These are phyloP conservation scores for Gossypium aridum DNA, from an alignment of 441 rosid genomes.

Conservation along the genomic window DNA sequence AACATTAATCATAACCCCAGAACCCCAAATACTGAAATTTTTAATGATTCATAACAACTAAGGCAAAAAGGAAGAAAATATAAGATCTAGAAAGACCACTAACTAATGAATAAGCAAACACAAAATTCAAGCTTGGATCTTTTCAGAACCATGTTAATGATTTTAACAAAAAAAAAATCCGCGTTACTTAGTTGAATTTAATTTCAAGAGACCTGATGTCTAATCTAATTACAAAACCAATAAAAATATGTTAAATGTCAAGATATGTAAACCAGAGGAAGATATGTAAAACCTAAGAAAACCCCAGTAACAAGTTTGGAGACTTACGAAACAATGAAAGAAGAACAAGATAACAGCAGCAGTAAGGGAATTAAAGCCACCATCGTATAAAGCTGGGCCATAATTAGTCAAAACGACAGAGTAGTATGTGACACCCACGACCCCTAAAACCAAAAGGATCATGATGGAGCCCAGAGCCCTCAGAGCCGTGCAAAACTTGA, in stretches of 20 bases:
- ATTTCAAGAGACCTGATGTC: neutral
- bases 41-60: neutral
- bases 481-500: slow-evolving; percentile 87
- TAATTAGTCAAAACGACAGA: slow-evolving; percentile 81
- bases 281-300: neutral
- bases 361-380: slow-evolving; percentile 51
- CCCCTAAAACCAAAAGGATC: slow-evolving; percentile 85
- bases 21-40: neutral
- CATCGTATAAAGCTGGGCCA: slow-evolving; percentile 61
- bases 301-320: neutral
- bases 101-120: neutral
- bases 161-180: neutral
- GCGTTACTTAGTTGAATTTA: neutral
- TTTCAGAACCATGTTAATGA: neutral
- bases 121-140: neutral
- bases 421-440: slow-evolving; percentile 88
- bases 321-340: slow-evolving; percentile 66
- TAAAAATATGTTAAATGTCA: neutral
- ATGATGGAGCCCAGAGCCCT: slow-evolving; percentile 92
- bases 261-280: neutral
- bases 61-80: neutral
- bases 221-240: neutral
- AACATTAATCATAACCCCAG: neutral
- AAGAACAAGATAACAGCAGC: slow-evolving; percentile 56
- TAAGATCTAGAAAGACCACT: neutral